Evolutionary conservation across 345 rosid genomes (phyloP), one percentile per base, ranked within the genome.

Genomic region (Ricinus communis): DNA sequence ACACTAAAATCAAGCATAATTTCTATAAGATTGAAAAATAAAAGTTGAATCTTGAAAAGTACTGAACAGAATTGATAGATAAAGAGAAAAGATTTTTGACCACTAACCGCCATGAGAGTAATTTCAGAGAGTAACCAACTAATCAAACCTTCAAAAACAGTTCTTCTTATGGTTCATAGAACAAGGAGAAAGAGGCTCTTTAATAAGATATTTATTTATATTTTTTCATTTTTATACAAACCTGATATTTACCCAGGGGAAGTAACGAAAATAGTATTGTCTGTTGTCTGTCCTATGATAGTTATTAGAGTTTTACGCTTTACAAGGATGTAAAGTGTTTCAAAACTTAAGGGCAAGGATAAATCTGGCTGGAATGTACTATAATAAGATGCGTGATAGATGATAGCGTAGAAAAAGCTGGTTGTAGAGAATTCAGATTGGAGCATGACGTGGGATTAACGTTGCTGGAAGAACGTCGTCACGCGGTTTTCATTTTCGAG

Each of bases 101-200:
- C 2, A 55, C 71, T 55, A 55, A 69, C 72, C 72, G 27, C 64
- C 72, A 69, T 69, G 36, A 50, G n/a, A 27, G 25, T 27, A 5
- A 65, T 12, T 15, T 28, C 56, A 65, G 69, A 19, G 24, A 49
- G 3, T 3, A 49, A 9, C 60, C 18, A 55, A 13, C 33, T 3
- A 15, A 60, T 19, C 47, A 1, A 65, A 46, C 2, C 43, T 64
- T 27, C 54, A 25, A 15, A 11, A 14, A 22, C 8, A 8, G 16
- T 63, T 13, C 8, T 60, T 60, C 47, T 43, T 43, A 3, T 9
- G 47, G 8, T 43, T 33, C 38, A 33, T 2, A 33, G 47, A 43
- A 8, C 14, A 8, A 4, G 47, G 14, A 43, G 47, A 43, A 38
- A 38, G 9, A 38, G 9, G 5, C 5, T 4, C 9, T 38, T 38